Evolutionary conservation across 1,139 yeast genomes (phyloP), one percentile per base, ranked within the genome.

Genomic region (Yamadazyma sp.): DNA sequence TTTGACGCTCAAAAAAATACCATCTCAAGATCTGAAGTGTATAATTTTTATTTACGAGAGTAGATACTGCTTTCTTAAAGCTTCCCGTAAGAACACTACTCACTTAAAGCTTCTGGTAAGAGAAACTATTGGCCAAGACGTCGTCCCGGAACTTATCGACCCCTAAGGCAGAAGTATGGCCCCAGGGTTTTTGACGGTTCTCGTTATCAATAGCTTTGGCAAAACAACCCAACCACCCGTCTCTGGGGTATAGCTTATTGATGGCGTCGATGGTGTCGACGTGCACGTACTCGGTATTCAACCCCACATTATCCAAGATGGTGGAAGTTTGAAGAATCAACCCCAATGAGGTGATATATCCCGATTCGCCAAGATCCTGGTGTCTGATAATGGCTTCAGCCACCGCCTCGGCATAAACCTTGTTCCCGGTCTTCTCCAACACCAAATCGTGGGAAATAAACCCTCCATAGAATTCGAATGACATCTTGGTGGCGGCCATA

Each of bases 391-490:
- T 62, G 12, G 71, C 70, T 47, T 65, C 71, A 24, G 63, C 50
- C 3, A 64, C 70, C 1, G 70, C 70, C 38, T 65, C 71, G 2
- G 71, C 70, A 37, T 51, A 63, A 32, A 59, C 64, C 29, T 49
- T 44, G 42, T 63, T 43, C 7, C 56, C 57, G 10, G 66, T 55
- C 22, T 54, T 48, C 17, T 53, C 36, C 32, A 58, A 46, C 1
- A 65, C 43, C 43, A 63, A 51, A 12, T 63, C 67, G 13, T 64
- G 46, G 3, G 69, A 54, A 29, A 65, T 35, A 12, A 64, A 44
- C 3, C 70, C 71, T 3, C 71, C 71, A 41, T 59, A 64, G 40
- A 62, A 62, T 42, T 65, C 71, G 48, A 65, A 65, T 18, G 70
- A 64, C 56, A 65, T 50, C 41, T 64, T 62, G 24, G 71, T 64